Base-by-base conservation (phyloP, 805 yeast species). In the Nematodospora valgi region DNA sequence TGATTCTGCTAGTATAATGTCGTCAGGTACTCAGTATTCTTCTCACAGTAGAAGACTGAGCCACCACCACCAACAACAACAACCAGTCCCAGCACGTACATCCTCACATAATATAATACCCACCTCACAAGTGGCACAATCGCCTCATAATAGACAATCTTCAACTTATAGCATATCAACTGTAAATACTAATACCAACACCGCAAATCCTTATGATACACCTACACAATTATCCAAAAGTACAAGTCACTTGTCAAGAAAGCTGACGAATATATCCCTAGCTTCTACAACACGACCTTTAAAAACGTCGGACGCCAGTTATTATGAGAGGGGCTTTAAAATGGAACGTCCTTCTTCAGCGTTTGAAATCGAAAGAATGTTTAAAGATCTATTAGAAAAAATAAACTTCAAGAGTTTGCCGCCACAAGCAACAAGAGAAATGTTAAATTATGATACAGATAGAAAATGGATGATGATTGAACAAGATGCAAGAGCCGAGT, bases 391-490 rank as follows among this genome's bases (percentile, higher is more conserved):
- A 41, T 83, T 89, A 91, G 80, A 76, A 34, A 78, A 80, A 47
- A 76, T 96, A 49, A 94, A 89, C 54, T 83, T 86, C 59, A 77
- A 68, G 32, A 67, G 73, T 23, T 62, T 83, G 21, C 86, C 96
- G 0, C 76, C 76, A 17, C 76, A 74, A 34, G 95, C 93, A 3
- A 80, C 80, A 45, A 73, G 68, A 37, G 93, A 86, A 51, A 79
- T 91, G 84, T 69, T 77, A 49, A 74, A 73, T 46, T 88, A 83
- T 52, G 75, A 83, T 27, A 64, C 76, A 0, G 86, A 82, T 32
- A 86, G 87, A 49, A 91, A 91, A 59, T 88, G 96, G 95, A 80
- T 86, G 82, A 70, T 89, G 45, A 82, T 89, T 26, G 78, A 83
- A 45, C 97, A 89, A 56, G 96, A 88, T 56, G 78, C 82, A 16